Conservation (phyloP, 2,329 filamentous ascomycete genomes). For the Colletotrichum lindemuthianum region DNA sequence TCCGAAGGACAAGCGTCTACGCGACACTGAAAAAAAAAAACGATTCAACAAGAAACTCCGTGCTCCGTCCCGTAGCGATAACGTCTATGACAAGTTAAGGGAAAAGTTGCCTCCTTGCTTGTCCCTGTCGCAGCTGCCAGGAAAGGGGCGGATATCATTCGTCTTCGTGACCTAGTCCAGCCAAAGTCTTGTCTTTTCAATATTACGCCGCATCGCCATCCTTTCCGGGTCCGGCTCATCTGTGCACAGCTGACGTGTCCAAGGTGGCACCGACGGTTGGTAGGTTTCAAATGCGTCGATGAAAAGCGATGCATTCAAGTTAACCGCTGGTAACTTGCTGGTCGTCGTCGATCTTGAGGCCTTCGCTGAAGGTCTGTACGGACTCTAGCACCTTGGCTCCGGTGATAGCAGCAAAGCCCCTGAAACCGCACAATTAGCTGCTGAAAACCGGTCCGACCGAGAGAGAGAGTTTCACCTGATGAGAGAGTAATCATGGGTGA, state of each 20-base stretch:
- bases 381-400: constrained; percentile 68
- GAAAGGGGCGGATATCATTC: constrained; percentile 33
- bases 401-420: constrained; percentile 79
- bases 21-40: constrained; percentile 9
- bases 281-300: neutral
- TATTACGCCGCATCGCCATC: neutral
- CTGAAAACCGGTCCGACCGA: no score
- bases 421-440: constrained; percentile 50
- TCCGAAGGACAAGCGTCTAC: neutral
- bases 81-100: constrained; percentile 27
- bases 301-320: neutral
- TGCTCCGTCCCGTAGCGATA: constrained; percentile 24
- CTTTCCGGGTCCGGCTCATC: neutral
- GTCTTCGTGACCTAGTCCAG: constrained; percentile 33
- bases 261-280: neutral
- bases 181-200: constrained; percentile 28
- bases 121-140: constrained; percentile 26
- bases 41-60: constrained; percentile 19
- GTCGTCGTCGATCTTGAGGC: constrained; percentile 78
- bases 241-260: constrained; percentile 12
- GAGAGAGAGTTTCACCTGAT: constrained; percentile 66
- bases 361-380: constrained; percentile 66
- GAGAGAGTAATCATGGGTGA: constrained; percentile 80
- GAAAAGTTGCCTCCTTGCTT: constrained; percentile 28
- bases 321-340: constrained; percentile 50